Evolutionary conservation across 176 grass and related monocot genomes (phyloP).

Genomic region (Elymus sibiricus): DNA sequence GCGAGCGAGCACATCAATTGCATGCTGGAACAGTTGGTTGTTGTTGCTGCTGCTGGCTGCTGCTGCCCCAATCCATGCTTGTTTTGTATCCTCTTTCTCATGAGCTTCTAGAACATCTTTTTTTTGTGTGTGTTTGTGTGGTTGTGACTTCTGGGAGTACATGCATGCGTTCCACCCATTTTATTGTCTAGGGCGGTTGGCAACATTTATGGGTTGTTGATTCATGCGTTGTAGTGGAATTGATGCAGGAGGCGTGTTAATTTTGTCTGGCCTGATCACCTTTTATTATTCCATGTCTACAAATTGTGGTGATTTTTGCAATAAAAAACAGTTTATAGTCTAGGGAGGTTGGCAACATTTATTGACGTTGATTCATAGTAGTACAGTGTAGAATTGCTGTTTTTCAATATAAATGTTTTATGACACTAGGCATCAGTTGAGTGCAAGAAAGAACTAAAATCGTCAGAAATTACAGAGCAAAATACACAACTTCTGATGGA

Average conservation of each 20-base stretch:
- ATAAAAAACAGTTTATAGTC: background rate
- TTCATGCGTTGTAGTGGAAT: background rate
- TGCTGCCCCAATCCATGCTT: background rate
- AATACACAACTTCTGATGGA: background rate
- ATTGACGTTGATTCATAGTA: background rate
- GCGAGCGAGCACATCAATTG: constrained; percentile 30
- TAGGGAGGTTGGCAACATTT: background rate
- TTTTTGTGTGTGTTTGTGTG: background rate
- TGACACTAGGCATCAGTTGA: no score
- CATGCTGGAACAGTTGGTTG: constrained; percentile 43
- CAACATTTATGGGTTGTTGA: constrained; percentile 13
- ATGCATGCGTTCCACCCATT: background rate
- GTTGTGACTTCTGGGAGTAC: background rate
- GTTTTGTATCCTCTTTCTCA: background rate
- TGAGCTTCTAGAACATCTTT: constrained; percentile 33
- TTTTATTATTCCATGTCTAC: background rate
- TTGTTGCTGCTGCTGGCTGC: background rate
- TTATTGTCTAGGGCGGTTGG: background rate
- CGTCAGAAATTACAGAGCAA: background rate
- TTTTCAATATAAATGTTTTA: no score
- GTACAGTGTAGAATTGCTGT: no score
- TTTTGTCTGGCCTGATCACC: background rate
- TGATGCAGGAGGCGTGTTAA: background rate
- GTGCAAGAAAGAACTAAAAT: no score
- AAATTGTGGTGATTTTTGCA: background rate